phyloP scores from a whole-genome alignment of 2,329 filamentous ascomycete species.

The Eutypa lata region DNA sequence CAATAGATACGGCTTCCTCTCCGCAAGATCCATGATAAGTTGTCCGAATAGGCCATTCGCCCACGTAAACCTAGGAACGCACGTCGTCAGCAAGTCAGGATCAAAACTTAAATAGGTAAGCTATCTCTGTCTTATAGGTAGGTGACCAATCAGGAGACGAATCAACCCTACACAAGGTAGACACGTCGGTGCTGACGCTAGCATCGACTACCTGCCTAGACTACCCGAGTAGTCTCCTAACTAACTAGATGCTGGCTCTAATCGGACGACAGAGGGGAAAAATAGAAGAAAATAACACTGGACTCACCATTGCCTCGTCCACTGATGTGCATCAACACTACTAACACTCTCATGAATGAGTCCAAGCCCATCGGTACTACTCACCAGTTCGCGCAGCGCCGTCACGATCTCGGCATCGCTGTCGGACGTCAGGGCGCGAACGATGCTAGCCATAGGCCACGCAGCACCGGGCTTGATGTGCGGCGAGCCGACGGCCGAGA shows the following conservation, averaged over 20 bases:
- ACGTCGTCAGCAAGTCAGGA: constrained; percentile 4
- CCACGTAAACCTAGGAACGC: constrained; percentile 74
- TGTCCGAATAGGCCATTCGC: constrained; percentile 88
- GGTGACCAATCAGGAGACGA: no score
- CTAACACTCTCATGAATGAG: constrained; percentile 80
- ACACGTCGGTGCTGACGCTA: neutral
- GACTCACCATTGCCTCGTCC: constrained; percentile 44
- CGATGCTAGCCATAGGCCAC: constrained; percentile 56
- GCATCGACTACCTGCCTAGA: neutral
- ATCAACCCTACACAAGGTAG: no score
- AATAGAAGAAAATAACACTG: neutral
- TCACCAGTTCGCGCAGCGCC: constrained; percentile 63
- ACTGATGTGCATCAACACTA: constrained; percentile 51
- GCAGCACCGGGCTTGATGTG: constrained; percentile 59
- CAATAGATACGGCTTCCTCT: constrained; percentile 59
- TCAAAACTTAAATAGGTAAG: no score
- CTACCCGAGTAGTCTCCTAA: no score
- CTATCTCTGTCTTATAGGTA: no score
- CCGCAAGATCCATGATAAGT: constrained; percentile 72
- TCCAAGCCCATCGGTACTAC: constrained; percentile 68
- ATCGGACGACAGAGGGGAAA: no score
- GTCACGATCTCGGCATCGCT: constrained; percentile 70
- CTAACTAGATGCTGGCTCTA: no score
- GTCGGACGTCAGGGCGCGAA: constrained; percentile 56
- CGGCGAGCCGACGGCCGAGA: constrained; percentile 69